Evolutionary conservation across 1,139 yeast species (phyloP), one percentile per base, ranked within the genome.

Genomic region (Nakaseomyces bracarensis): DNA sequence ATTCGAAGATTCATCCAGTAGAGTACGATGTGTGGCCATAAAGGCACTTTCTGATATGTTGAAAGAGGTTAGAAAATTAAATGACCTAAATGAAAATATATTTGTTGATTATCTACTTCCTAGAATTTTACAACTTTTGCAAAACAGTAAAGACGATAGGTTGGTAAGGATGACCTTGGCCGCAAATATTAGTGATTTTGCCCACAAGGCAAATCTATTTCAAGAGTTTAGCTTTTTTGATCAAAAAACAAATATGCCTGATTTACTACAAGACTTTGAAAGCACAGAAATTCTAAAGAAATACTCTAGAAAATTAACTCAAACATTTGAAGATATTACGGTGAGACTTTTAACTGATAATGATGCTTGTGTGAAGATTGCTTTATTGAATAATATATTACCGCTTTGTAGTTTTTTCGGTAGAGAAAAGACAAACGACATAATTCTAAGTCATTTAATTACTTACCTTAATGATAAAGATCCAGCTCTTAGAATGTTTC

Each of bases 21-120:
- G 72, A 42, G 91, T 85, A 2, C 83, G 81, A 38, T 72, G 76
- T 5, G 61, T 70, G 13, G 79, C 86, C 0, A 52, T 83, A n/a
- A 67, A 70, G 42, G 63, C 76, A 1, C 57, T 79, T 22, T 72
- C 83, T 0, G 85, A 84, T 27, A 63, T 91, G 7, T 60, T 87
- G 14, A 63, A 69, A 20, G 69, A 82, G 43, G 82, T 89, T 39
- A 74, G 77, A n/a, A 71, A 72, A 2, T 71, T 87, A 14, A 79
- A 84, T 0, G 85, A 93, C 0, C 72, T 86, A 27, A 89, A 91
- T 57, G 81, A 76, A 18, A 72, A 77, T 36, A 65, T 87, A 7
- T 85, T 86, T 54, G 76, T 87, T 0, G 96, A 89, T 53, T 91
- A 86, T 57, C 67, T 91, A 18, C 59, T 86, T 11, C 97, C 97